Evolutionary conservation across 2,329 filamentous ascomycete genomes (phyloP).

Genomic region (Xylaria sp.): DNA sequence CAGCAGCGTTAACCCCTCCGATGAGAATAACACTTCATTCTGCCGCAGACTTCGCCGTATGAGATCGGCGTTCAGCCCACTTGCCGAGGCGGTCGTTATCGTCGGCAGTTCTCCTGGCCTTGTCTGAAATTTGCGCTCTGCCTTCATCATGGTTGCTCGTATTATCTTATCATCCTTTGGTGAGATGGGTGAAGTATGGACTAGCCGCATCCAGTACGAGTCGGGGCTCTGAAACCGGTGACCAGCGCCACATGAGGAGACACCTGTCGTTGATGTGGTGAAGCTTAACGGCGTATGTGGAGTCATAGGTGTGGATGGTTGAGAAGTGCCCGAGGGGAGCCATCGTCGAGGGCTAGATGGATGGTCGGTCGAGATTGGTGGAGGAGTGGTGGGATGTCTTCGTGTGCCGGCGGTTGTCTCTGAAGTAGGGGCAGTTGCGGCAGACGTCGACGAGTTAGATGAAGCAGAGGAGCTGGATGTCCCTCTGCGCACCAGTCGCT

Average conservation of each 20-base stretch:
- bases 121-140: constrained; percentile 44
- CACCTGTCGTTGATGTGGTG: constrained; percentile 34
- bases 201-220: constrained; percentile 46
- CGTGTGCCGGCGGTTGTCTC: constrained; percentile 18
- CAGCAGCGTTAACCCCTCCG: constrained; percentile 54
- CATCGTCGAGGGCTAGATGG: constrained; percentile 27
- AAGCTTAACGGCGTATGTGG: constrained; percentile 44
- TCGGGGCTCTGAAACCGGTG: constrained; percentile 13
- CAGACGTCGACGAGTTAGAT: constrained; percentile 26
- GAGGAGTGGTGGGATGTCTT: constrained; percentile 23
- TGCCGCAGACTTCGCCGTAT: constrained; percentile 53
- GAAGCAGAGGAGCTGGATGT: constrained; percentile 33
- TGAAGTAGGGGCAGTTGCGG: constrained; percentile 12
- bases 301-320: constrained; percentile 43
- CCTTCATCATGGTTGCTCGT: constrained; percentile 45
- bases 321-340: constrained; percentile 35
- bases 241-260: constrained; percentile 15
- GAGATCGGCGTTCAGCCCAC: constrained; percentile 46
- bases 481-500: constrained; percentile 37
- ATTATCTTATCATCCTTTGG: constrained; percentile 45
- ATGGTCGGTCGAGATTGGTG: constrained; percentile 16
- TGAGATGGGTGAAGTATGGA: constrained; percentile 44
- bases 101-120: constrained; percentile 35
- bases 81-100: constrained; percentile 38
- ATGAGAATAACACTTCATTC: constrained; percentile 56